These are phyloP conservation scores for Blastomyces gilchristii DNA, from an alignment of 2,329 filamentous ascomycete genomes.

Conservation along the genomic window DNA sequence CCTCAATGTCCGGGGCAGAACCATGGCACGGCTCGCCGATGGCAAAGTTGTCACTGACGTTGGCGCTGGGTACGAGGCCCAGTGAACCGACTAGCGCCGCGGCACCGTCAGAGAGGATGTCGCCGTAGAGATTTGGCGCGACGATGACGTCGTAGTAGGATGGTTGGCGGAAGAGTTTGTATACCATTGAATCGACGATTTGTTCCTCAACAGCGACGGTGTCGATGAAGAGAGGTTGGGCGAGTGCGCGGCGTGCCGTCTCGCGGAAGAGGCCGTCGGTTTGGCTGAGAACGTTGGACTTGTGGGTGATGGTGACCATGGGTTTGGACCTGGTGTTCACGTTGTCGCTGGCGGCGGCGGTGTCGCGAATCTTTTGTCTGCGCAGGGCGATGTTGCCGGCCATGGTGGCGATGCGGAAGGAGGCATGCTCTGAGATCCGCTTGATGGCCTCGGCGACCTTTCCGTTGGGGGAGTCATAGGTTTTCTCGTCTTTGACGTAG, in stretches of 20 bases:
- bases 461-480: conserved; percentile 58
- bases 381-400: conserved; percentile 89
- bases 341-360: conserved; percentile 30
- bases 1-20: conserved; percentile 89
- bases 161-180: conserved; percentile 97
- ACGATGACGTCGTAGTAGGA: conserved; percentile 95
- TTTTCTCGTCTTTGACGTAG: conserved; percentile 94
- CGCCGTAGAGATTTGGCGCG: conserved; percentile 92
- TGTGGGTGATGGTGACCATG: conserved; percentile 93
- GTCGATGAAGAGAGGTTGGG: conserved; percentile 49
- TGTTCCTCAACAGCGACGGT: conserved; percentile 75
- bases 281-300: conserved; percentile 92
- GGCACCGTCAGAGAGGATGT: conserved; percentile 90
- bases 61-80: conserved; percentile 86
- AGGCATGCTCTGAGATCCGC: conserved; percentile 81
- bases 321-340: conserved; percentile 53
- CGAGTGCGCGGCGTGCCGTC: conserved; percentile 63
- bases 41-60: conserved; percentile 86
- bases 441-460: conserved; percentile 97
- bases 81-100: conserved; percentile 86
- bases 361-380: conserved; percentile 66
- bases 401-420: conserved; percentile 77
- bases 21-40: conserved; percentile 98
- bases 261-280: conserved; percentile 92
- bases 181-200: conserved; percentile 98